Conservation (phyloP, 1,284 basidiomycete genomes). For the Ustanciosporium gigantosporum region DNA sequence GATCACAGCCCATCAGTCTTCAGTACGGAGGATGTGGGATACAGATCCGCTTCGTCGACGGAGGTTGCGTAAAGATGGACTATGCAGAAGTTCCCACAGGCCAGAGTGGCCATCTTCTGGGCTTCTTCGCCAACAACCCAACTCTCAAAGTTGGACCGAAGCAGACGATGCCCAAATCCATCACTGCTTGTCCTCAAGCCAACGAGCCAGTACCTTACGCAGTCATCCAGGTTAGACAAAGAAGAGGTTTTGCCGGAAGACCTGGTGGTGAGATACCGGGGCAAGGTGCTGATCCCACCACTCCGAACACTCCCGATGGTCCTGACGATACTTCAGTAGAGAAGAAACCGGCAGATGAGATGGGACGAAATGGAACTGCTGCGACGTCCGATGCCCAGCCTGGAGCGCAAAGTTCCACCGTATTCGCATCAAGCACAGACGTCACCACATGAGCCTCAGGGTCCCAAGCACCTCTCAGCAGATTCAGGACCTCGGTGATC, state of each 20-base stretch:
- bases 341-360: no score
- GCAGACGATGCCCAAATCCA: constrained; percentile 3
- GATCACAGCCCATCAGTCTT: constrained; percentile 1
- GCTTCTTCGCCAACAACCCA: constrained; percentile 11
- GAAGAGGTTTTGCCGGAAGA: background rate
- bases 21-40: constrained; percentile 22
- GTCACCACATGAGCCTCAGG: no score
- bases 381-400: no score
- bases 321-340: no score
- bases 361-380: no score
- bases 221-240: constrained; percentile 3
- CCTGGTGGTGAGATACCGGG: no score
- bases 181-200: constrained; percentile 2
- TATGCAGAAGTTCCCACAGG: background rate
- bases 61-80: constrained; percentile 6
- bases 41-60: constrained; percentile 4
- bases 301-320: no score
- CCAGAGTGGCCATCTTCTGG: constrained; percentile 9
- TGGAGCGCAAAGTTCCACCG: no score
- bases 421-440: no score
- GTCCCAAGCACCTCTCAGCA: no score
- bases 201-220: constrained; percentile 8
- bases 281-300: no score
- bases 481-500: no score
- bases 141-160: constrained; percentile 4